Percentiles rank a stretch among this genome's conserved stretches.
Evolutionary conservation across 2,329 filamentous ascomycete species (phyloP).

Genomic region (Zarea fungicola): DNA sequence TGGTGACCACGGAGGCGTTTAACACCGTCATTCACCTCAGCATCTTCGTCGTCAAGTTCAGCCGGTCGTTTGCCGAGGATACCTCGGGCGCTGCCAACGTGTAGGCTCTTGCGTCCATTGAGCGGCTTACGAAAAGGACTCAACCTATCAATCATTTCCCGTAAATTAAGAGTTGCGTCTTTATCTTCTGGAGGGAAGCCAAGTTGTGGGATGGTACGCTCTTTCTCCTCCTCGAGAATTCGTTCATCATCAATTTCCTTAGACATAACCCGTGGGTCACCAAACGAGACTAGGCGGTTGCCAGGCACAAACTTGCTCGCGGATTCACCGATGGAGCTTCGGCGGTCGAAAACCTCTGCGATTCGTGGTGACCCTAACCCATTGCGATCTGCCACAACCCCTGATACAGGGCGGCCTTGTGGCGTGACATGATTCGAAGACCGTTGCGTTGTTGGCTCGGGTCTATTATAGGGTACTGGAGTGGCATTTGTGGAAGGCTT

Average conservation of each 20-base stretch:
- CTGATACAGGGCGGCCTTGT: conserved; percentile 51
- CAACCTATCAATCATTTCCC: conserved; percentile 71
- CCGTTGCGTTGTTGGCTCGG: neutral
- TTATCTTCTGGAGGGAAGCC: conserved; percentile 47
- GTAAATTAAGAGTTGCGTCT: conserved; percentile 62
- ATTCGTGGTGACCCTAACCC: conserved; percentile 73
- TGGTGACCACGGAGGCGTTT: conserved; percentile 69
- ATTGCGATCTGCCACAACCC: conserved; percentile 62
- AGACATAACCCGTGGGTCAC: conserved; percentile 58
- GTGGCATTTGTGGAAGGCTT: conserved; percentile 2
- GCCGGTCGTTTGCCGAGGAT: conserved; percentile 68
- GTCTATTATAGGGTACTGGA: neutral
- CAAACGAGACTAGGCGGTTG: conserved; percentile 51
- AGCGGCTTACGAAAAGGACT: conserved; percentile 68
- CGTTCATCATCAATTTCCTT: conserved; percentile 59
- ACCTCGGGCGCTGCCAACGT: conserved; percentile 68
- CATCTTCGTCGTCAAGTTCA: conserved; percentile 61
- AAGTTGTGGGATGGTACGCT: conserved; percentile 52
- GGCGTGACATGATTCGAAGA: conserved; percentile 19
- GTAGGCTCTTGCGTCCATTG: conserved; percentile 68
- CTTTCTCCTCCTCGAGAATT: conserved; percentile 52
- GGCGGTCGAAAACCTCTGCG: conserved; percentile 63
- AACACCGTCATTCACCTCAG: conserved; percentile 53
- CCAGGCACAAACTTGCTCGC: conserved; percentile 59
- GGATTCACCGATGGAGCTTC: conserved; percentile 65